Percentiles rank a stretch among this genome's conserved stretches.
These are phyloP conservation scores for Penicillium frequentans DNA, from an alignment of 2,329 filamentous ascomycete genomes.

Conservation along the genomic window DNA sequence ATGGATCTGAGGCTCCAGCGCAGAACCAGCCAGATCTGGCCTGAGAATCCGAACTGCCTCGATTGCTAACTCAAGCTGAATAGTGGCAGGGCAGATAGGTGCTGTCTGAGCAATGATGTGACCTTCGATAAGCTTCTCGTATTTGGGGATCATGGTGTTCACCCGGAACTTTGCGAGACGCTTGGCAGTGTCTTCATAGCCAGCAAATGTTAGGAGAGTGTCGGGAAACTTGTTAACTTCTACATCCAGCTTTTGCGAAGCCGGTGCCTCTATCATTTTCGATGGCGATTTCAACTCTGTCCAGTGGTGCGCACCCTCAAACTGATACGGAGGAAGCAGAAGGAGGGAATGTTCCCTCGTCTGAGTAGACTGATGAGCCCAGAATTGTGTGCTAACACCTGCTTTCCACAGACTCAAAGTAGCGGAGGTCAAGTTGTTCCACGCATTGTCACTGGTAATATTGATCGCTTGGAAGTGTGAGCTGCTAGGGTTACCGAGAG, in stretches of 20 bases:
- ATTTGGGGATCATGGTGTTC: conserved; percentile 40
- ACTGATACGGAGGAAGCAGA: neutral
- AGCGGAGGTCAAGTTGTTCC: neutral
- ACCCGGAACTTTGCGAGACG: conserved; percentile 39
- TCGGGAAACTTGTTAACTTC: neutral
- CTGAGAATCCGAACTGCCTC: conserved; percentile 34
- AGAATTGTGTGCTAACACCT: neutral
- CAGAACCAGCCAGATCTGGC: conserved; percentile 17
- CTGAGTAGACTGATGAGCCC: neutral
- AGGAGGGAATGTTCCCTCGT: neutral
- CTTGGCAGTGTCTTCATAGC: neutral
- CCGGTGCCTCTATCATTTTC: neutral
- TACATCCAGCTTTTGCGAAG: neutral
- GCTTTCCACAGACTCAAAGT: neutral
- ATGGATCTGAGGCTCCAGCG: conserved; percentile 29
- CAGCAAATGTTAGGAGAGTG: neutral
- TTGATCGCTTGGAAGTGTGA: neutral
- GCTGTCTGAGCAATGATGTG: conserved; percentile 45
- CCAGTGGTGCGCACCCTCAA: neutral
- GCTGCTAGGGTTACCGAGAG: neutral
- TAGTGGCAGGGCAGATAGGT: conserved; percentile 40
- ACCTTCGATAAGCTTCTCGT: conserved; percentile 32
- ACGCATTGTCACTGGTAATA: neutral
- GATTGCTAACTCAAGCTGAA: conserved; percentile 39
- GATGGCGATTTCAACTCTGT: neutral